Evolutionary conservation across 169 alveolate genomes (phyloP), one percentile per base, ranked within the genome.

Genomic region (Plasmodium cynomolgi): DNA sequence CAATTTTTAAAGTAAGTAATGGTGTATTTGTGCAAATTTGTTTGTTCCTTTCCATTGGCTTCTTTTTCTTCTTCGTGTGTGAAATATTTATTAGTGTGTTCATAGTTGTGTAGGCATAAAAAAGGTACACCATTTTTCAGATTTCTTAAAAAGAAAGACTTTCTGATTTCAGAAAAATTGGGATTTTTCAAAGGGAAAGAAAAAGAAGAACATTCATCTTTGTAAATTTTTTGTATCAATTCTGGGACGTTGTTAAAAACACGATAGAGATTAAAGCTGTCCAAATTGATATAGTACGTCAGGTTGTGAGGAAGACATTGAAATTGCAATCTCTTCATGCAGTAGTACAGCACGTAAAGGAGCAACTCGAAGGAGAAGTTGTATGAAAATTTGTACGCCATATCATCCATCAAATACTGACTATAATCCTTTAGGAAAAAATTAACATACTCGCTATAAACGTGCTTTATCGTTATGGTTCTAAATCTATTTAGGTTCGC

Each of bases 261-360:
- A 23, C 44, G 7, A 81, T 81, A 90, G 17, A 90, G 73, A 44
- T 47, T 44, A 68, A 90, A 90, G 50, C 23, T 37, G 74, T 90
- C 91, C 9, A 90, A 54, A 68, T 90, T 90, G 5, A 74, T 71
- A 68, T 80, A 90, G 33, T 81, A 4, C 7, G 72, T 90, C 41
- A 90, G 41, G 17, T 56, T 80, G 54, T 90, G 91, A 1, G 94
- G 94, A 1, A 90, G 82, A 68, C 94, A 90, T 44, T 81, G 83
- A 11, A 90, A 62, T 71, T 71, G 62, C 73, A 90, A 68, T 34
- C 94, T 90, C 34, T 33, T 79, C 41, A 90, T 80, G 9, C 62
- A 62, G 82, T 90, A 90, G 73, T 80, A 90, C 7, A 90, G 1
- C 13, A 90, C 39, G 33, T 90, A 90, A 20, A 90, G 47, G 47